phyloP scores from a whole-genome alignment of 2,329 filamentous ascomycete genomes.

The Cladophialophora exuberans region DNA sequence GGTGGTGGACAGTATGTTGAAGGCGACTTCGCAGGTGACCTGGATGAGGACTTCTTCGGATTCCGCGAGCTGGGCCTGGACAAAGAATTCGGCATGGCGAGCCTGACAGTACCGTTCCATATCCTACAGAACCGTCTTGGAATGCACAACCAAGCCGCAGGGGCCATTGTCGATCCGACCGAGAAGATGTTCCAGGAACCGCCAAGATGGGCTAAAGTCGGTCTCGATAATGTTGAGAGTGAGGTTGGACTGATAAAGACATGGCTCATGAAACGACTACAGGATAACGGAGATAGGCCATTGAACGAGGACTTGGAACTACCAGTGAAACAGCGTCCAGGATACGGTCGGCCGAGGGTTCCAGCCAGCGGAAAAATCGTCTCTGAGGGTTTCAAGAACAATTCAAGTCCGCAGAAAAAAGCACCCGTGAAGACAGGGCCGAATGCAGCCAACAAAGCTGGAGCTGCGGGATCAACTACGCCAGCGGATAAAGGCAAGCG shows the following conservation, averaged over 20 bases:
- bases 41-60: slow-evolving; percentile 98
- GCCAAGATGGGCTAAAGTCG: slow-evolving; percentile 74
- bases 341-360: slow-evolving; percentile 46
- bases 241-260: slow-evolving; percentile 88
- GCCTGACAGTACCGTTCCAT: slow-evolving; percentile 89
- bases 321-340: slow-evolving; percentile 79
- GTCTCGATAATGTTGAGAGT: slow-evolving; percentile 72
- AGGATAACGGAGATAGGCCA: slow-evolving; percentile 78
- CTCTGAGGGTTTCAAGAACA: slow-evolving; percentile 37
- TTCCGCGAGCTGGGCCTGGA: slow-evolving; percentile 95
- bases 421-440: slow-evolving; percentile 33
- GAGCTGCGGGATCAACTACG: slow-evolving; percentile 13
- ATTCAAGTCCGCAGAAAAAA: slow-evolving; percentile 47
- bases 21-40: slow-evolving; percentile 95
- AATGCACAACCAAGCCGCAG: slow-evolving; percentile 62
- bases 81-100: slow-evolving; percentile 83
- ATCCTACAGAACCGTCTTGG: slow-evolving; percentile 89
- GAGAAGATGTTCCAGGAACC: slow-evolving; percentile 64
- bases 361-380: slow-evolving; percentile 52
- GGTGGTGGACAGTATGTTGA: slow-evolving; percentile 96
- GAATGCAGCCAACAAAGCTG: slow-evolving; percentile 16
- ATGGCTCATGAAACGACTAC: slow-evolving; percentile 88
- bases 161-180: slow-evolving; percentile 15
- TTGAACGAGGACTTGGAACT: slow-evolving; percentile 94
- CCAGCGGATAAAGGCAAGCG: slow-evolving; percentile 29